These are phyloP conservation scores for Dioscorea alata DNA, from an alignment of 106 monocot species.

Conservation along the genomic window DNA sequence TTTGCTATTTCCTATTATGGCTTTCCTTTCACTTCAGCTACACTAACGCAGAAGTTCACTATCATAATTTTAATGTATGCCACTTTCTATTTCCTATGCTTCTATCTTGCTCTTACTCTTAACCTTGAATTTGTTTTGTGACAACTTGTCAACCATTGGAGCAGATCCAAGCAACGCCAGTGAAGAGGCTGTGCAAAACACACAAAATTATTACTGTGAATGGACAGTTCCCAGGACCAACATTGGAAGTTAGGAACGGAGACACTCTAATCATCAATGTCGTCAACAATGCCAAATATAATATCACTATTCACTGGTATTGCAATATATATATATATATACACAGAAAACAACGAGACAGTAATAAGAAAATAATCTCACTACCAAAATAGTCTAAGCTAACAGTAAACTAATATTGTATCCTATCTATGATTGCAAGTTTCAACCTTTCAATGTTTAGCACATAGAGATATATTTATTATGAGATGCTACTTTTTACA, in stretches of 20 bases:
- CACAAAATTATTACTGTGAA: conserved; percentile 61
- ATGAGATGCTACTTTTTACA: neutral
- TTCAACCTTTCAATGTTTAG: no score
- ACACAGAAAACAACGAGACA: neutral
- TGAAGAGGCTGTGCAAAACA: conserved; percentile 75
- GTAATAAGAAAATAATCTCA: no score
- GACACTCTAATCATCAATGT: conserved; percentile 53
- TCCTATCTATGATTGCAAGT: no score
- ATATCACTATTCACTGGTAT: conserved; percentile 72
- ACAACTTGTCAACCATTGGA: neutral
- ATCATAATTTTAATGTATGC: conserved; percentile 61
- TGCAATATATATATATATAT: neutral
- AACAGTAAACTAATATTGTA: no score
- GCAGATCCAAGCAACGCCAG: conserved; percentile 50
- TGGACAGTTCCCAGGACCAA: conserved; percentile 62
- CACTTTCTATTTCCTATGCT: neutral
- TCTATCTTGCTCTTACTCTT: neutral
- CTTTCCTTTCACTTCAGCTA: conserved; percentile 15
- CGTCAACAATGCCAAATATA: conserved; percentile 47
- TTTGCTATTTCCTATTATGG: conserved; percentile 8
- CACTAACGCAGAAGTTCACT: conserved; percentile 39
- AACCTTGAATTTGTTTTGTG: neutral
- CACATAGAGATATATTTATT: no score
- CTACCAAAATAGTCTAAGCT: no score
- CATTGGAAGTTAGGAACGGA: conserved; percentile 47